Conservation (phyloP, 345 rosid genomes). For the Aquilaria yunnanensis region DNA sequence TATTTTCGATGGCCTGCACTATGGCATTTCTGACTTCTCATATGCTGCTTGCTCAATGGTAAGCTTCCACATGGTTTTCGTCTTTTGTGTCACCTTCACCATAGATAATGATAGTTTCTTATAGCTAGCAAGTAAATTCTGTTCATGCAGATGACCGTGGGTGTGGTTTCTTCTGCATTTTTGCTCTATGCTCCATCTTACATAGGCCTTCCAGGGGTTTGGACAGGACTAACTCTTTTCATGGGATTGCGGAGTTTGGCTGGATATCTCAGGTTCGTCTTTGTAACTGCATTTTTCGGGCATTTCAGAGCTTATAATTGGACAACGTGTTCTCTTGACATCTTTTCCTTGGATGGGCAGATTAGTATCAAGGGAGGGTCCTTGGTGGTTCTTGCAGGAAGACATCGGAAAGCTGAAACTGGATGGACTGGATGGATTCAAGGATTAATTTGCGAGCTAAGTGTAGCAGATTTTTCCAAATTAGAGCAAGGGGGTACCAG, state of each 20-base stretch:
- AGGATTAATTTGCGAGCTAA: too few relatives aligned
- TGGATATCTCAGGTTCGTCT: conserved; percentile 29
- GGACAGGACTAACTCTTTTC: conserved; percentile 39
- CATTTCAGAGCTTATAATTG: too few relatives aligned
- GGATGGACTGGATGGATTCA: too few relatives aligned
- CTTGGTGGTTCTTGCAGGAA: conserved; percentile 35
- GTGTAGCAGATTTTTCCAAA: too few relatives aligned
- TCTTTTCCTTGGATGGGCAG: conserved; percentile 5
- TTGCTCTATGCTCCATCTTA: conserved; percentile 25
- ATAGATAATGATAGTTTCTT: too few relatives aligned
- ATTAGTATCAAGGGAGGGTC: conserved; percentile 26
- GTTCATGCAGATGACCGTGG: conserved; percentile 23
- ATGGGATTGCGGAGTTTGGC: conserved; percentile 39
- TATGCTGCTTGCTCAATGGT: conserved; percentile 47
- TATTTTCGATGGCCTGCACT: conserved; percentile 44
- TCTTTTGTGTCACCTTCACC: background rate
- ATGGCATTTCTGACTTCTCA: conserved; percentile 39
- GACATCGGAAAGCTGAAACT: conserved; percentile 5
- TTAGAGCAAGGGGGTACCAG: too few relatives aligned
- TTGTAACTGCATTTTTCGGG: background rate
- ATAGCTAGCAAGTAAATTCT: too few relatives aligned
- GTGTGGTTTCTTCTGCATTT: conserved; percentile 30
- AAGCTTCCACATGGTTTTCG: background rate
- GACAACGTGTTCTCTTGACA: background rate
- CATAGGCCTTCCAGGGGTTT: conserved; percentile 37